These are phyloP conservation scores for Pythium apleroticum DNA, from an alignment of 352 stramenopile genomes.

Conservation along the genomic window DNA sequence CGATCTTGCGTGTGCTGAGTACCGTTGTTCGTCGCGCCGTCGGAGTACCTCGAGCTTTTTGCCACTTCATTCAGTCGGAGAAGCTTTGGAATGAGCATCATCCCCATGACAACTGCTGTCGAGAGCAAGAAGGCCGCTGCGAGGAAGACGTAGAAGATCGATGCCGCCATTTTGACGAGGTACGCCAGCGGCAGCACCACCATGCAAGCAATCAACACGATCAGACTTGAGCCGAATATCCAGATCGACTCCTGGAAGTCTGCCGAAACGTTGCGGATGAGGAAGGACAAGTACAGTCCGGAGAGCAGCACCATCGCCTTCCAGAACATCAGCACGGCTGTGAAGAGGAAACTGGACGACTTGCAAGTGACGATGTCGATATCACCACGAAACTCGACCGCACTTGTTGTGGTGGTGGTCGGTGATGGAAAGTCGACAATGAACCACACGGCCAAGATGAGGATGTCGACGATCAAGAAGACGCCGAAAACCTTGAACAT, in stretches of 20 bases:
- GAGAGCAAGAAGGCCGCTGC: constrained; percentile 17
- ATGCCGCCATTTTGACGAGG: constrained; percentile 31
- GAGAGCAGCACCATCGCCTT: constrained; percentile 26
- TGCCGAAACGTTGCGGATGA: constrained; percentile 22
- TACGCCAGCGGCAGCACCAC: constrained; percentile 44
- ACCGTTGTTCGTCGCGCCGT: background rate
- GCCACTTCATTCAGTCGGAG: constrained; percentile 24
- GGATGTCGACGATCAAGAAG: constrained; percentile 23
- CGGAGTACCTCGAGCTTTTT: background rate
- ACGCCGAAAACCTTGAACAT: constrained; percentile 26
- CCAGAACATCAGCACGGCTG: constrained; percentile 29
- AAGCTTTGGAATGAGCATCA: constrained; percentile 34
- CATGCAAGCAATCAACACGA: constrained; percentile 31
- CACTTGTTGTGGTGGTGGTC: constrained; percentile 28
- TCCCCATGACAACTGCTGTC: constrained; percentile 26
- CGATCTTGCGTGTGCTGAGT: background rate
- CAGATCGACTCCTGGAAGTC: constrained; percentile 28
- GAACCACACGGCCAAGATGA: constrained; percentile 28
- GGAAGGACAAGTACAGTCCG: constrained; percentile 21
- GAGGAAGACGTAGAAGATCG: constrained; percentile 30
- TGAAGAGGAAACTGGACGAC: constrained; percentile 30
- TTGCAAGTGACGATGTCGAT: constrained; percentile 22
- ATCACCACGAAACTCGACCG: background rate
- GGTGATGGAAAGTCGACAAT: constrained; percentile 32
- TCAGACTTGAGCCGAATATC: constrained; percentile 32